These are phyloP conservation scores for Colletotrichum aenigma DNA, from an alignment of 2,329 filamentous ascomycete species.

Conservation along the genomic window DNA sequence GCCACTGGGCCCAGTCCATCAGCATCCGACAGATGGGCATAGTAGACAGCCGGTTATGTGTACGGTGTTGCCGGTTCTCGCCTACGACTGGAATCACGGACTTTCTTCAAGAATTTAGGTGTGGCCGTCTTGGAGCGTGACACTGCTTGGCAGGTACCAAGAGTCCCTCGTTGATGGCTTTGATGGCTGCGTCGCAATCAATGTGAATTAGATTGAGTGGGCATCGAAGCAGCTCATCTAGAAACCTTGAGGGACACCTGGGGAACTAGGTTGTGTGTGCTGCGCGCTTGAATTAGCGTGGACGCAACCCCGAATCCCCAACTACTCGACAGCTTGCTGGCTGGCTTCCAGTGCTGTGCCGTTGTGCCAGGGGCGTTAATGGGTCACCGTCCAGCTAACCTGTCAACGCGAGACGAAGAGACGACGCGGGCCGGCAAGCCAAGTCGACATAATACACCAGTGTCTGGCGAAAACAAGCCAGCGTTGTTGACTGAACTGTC, in stretches of 20 bases:
- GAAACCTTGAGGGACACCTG: not conserved
- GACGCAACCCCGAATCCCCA: not conserved
- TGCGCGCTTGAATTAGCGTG: not conserved
- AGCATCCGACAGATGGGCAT: not conserved
- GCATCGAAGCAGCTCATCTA: not conserved
- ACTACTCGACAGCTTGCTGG: not conserved
- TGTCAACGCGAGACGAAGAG: not conserved
- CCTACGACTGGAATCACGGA: not conserved
- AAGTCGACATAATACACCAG: not conserved
- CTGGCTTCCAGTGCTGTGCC: not conserved
- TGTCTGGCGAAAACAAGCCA: not conserved
- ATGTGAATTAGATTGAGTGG: not conserved
- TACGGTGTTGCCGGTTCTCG: not conserved
- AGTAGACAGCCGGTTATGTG: not conserved
- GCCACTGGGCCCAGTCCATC: not conserved
- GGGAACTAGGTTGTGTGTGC: not conserved
- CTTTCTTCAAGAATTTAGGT: not conserved
- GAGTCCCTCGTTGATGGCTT: not conserved
- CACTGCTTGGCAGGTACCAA: slow-evolving; percentile 3
- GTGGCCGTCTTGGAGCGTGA: not conserved
- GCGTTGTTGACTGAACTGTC: not conserved
- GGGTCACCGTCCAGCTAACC: not conserved
- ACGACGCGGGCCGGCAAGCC: not conserved
- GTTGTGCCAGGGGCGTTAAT: not conserved
- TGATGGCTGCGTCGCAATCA: slow-evolving; percentile 14